Evolutionary conservation across 371 early-diverging fungal species (phyloP).

Genomic region (Mortierella sp.): DNA sequence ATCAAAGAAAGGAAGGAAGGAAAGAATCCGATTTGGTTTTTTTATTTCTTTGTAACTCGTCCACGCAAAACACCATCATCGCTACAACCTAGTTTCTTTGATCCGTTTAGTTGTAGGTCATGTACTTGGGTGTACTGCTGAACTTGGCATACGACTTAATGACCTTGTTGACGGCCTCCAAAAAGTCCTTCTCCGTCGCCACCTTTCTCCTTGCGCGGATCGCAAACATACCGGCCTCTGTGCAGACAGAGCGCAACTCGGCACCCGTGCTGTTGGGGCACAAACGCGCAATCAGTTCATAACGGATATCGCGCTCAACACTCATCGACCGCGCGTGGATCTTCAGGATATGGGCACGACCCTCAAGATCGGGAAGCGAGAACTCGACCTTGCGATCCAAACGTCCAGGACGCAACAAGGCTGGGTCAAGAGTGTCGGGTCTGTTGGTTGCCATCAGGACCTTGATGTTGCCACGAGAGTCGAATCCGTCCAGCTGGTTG

Average conservation of each 20-base stretch:
- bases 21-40: not conserved
- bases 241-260: slow-evolving; percentile 98
- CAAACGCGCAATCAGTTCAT: slow-evolving; percentile 98
- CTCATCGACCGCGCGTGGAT: slow-evolving; percentile 99
- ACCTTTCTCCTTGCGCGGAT: slow-evolving; percentile 99
- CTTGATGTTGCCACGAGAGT: slow-evolving; percentile 99
- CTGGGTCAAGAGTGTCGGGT: slow-evolving; percentile 99
- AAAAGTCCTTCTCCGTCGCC: slow-evolving; percentile 99
- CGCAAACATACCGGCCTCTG: slow-evolving; percentile 99
- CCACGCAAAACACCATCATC: not conserved
- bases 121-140: slow-evolving; percentile 93
- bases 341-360: slow-evolving; percentile 98
- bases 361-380: slow-evolving; percentile 96
- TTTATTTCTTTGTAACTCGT: not conserved
- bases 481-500: slow-evolving; percentile 99
- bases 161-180: slow-evolving; percentile 99
- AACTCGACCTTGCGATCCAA: slow-evolving; percentile 99
- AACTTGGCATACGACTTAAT: slow-evolving; percentile 99
- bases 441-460: slow-evolving; percentile 99
- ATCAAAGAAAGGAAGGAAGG: not conserved
- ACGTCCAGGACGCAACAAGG: slow-evolving; percentile 99
- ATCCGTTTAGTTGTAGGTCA: slow-evolving; percentile 69
- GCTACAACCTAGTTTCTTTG: not conserved
- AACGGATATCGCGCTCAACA: slow-evolving; percentile 98
- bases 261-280: slow-evolving; percentile 99